Conservation (phyloP, 257 asterid genomes). For the Solanum bulbocastanum region DNA sequence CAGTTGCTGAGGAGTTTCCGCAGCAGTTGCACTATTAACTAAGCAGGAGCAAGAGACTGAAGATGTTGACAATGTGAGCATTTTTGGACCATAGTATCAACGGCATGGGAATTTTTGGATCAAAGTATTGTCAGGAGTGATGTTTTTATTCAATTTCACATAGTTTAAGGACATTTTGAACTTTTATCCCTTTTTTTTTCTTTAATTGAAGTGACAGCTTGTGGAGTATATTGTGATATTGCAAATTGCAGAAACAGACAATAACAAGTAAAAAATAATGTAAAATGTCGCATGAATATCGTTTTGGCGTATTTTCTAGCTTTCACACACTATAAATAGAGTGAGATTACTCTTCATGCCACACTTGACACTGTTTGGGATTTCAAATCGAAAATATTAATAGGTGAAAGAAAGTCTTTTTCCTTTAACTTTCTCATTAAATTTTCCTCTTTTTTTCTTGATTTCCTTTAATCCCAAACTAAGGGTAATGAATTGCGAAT, state of each 20-base stretch:
- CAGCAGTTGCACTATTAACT: background rate
- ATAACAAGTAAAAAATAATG: no score
- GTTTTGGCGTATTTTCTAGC: background rate
- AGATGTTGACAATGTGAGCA: background rate
- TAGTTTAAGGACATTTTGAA: background rate
- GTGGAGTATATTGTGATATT: slow-evolving; percentile 32
- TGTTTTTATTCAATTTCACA: rapidly evolving
- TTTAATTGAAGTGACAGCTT: slow-evolving; percentile 26
- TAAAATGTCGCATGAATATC: no score
- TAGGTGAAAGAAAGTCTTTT: no score
- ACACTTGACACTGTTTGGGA: no score
- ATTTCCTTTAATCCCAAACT: no score
- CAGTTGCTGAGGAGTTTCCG: background rate
- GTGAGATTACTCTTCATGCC: no score
- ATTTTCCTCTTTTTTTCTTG: no score
- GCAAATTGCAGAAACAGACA: no score
- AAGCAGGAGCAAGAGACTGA: background rate
- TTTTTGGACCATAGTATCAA: background rate
- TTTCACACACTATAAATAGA: no score
- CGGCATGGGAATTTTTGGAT: background rate
- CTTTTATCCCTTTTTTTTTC: rapidly evolving
- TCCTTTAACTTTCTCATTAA: no score
- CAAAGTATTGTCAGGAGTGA: background rate
- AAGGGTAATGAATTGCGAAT: no score
- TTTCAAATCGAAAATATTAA: no score